Percentiles rank a stretch among this genome's conserved stretches.
These are phyloP conservation scores for Termitomyces sp. DNA, from an alignment of 768 basidiomycete genomes.

Conservation along the genomic window DNA sequence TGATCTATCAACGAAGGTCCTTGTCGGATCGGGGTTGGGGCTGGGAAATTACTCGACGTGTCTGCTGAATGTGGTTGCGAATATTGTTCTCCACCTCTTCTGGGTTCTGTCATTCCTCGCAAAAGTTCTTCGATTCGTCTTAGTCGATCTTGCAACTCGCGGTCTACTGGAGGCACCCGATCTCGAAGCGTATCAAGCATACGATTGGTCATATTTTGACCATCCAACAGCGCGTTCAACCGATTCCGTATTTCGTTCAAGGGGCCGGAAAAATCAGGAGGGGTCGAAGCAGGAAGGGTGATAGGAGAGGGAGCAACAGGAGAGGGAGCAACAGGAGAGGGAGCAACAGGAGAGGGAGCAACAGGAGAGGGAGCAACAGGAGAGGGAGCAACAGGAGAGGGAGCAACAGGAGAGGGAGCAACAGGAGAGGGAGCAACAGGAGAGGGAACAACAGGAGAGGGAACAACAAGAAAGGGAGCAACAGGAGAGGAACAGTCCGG, in stretches of 20 bases:
- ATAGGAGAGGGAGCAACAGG: slow-evolving; percentile 7
- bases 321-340: slow-evolving; percentile 13
- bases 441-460: background rate
- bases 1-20: slow-evolving; percentile 54
- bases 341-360: too few species aligned
- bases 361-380: background rate
- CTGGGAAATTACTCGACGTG: slow-evolving; percentile 23
- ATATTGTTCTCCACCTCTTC: slow-evolving; percentile 15
- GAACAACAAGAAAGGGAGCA: too few species aligned
- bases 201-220: slow-evolving; percentile 54
- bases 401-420: too few species aligned
- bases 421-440: too few species aligned
- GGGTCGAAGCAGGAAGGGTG: too few species aligned
- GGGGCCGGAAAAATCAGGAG: slow-evolving; percentile 44
- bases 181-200: slow-evolving; percentile 61
- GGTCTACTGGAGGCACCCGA: slow-evolving; percentile 35
- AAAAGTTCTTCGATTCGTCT: slow-evolving; percentile 42
- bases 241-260: slow-evolving; percentile 56
- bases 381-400: slow-evolving; percentile 2
- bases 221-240: slow-evolving; percentile 52
- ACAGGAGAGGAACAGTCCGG: too few species aligned
- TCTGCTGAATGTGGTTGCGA: slow-evolving; percentile 19
- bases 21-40: slow-evolving; percentile 40
- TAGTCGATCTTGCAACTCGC: slow-evolving; percentile 34
- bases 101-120: slow-evolving; percentile 26